Base-by-base conservation (phyloP, 2,329 filamentous ascomycete genomes). In the Nannizzia gypsea region DNA sequence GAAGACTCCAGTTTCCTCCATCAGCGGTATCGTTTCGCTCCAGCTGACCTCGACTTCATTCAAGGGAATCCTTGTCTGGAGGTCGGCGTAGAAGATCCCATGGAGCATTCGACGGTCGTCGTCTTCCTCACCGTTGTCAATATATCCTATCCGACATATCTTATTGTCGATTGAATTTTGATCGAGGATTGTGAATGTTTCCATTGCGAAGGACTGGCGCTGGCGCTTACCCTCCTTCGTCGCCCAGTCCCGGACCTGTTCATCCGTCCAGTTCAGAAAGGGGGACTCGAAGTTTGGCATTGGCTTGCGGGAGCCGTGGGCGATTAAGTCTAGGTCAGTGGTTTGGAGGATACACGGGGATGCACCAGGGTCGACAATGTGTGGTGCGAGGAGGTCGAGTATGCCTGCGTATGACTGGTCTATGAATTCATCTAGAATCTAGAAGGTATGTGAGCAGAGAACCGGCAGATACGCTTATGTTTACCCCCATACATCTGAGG, bases 391-490 rank as follows among this genome's bases (percentile, higher is more conserved):
- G 13, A 15, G 4, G 17, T 40, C 24, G 24, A 36, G 5, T 17
- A 34, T 52, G 34, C 56, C 60, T 38, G 20, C 34, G 22, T 56
- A 61, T 31, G 57, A 22, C 11, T 61, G 15, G 22, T 58, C 57
- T 3, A 61, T 61, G 34, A 61, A 59, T 22, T 61, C 60, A n/a
- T 61, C 59, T 20, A 61, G 46, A 5, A 61, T 44, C 59, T 58
- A 44, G 42, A 38, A 59, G 17, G 56, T 13, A 52, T 13, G 42
- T 57, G 57, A 22, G 24, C 13, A 54, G 40, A 60, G 44, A 17
- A 26, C 6, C 13, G 50, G n/a, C 11, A 38, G 15, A 6, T n/a
- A 38, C 28, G 22, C n/a, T 6, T 38, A 15, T 11, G 20, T 15
- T 1, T 24, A 56, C 26, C 8, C 8, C 11, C 13, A 5, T 52